These are phyloP conservation scores for Yamadazyma takamatsuzukensis DNA, from an alignment of 805 yeast species.

Conservation along the genomic window DNA sequence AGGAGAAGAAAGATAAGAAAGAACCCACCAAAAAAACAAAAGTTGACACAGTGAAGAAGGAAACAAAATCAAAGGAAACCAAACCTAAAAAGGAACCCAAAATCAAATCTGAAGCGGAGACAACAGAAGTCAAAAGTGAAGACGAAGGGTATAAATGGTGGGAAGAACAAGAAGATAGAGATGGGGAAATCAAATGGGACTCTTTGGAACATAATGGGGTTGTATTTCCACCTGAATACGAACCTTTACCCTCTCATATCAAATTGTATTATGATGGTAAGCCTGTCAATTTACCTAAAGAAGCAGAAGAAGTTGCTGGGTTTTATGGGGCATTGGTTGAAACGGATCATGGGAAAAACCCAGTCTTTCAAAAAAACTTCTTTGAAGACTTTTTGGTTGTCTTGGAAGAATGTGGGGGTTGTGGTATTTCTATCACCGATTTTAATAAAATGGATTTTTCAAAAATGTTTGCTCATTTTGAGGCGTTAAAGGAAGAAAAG, in stretches of 20 bases:
- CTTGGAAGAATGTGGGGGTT: constrained; percentile 66
- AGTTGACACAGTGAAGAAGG: constrained; percentile 3
- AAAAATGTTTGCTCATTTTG: constrained; percentile 69
- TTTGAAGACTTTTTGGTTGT: constrained; percentile 74
- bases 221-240: constrained; percentile 88
- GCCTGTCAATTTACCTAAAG: constrained; percentile 70
- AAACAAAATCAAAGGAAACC: constrained; percentile 1
- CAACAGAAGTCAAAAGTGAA: constrained; percentile 28
- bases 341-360: constrained; percentile 84
- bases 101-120: constrained; percentile 2
- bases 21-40: too few species aligned
- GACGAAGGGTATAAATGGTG: constrained; percentile 56
- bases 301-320: constrained; percentile 96
- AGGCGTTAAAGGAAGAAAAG: constrained; percentile 65
- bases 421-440: constrained; percentile 42
- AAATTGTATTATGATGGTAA: constrained; percentile 72
- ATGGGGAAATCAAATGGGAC: constrained; percentile 82
- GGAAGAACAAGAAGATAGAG: constrained; percentile 87
- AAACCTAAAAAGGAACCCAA: not conserved
- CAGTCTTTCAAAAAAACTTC: constrained; percentile 82
- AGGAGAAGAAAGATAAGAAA: constrained; percentile 6
- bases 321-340: constrained; percentile 87
- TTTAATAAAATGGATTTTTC: constrained; percentile 77
- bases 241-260: constrained; percentile 75
- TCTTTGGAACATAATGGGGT: constrained; percentile 87